Conservation (phyloP, 495 filamentous ascomycete genomes). For the Pyrenula aspistea region DNA sequence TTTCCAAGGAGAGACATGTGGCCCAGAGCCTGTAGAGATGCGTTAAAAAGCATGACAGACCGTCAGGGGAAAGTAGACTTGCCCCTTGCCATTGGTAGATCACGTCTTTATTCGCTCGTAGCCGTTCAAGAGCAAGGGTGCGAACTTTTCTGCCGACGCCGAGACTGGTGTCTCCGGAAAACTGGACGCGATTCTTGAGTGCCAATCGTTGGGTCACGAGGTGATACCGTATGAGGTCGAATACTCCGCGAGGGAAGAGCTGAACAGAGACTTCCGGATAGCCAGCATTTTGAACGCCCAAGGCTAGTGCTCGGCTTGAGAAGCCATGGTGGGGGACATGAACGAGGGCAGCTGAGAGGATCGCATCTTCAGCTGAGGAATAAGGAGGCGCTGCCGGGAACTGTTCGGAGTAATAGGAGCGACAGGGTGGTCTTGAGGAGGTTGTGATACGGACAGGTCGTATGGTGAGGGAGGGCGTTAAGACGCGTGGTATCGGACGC, state of each 20-base stretch:
- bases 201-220: constrained; percentile 55
- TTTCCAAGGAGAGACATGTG: constrained; percentile 73
- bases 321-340: constrained; percentile 81
- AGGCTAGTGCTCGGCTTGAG: constrained; percentile 52
- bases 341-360: constrained; percentile 67
- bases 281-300: constrained; percentile 69
- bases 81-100: constrained; percentile 78
- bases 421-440: constrained; percentile 2
- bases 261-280: constrained; percentile 80
- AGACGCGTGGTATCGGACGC: neutral
- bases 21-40: constrained; percentile 55
- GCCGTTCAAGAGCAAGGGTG: constrained; percentile 53
- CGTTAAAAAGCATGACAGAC: neutral
- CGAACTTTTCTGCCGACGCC: constrained; percentile 47
- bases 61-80: constrained; percentile 13
- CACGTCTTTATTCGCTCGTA: constrained; percentile 59
- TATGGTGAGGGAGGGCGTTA: too few species aligned
- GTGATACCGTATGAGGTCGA: constrained; percentile 74
- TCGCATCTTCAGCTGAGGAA: constrained; percentile 56
- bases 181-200: constrained; percentile 37
- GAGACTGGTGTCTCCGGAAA: constrained; percentile 13
- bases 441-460: neutral
- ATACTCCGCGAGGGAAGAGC: constrained; percentile 65
- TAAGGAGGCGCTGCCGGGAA: constrained; percentile 51
- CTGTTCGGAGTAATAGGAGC: constrained; percentile 62